Conservation (phyloP, 495 filamentous ascomycete species). For the Terfezia boudieri region DNA sequence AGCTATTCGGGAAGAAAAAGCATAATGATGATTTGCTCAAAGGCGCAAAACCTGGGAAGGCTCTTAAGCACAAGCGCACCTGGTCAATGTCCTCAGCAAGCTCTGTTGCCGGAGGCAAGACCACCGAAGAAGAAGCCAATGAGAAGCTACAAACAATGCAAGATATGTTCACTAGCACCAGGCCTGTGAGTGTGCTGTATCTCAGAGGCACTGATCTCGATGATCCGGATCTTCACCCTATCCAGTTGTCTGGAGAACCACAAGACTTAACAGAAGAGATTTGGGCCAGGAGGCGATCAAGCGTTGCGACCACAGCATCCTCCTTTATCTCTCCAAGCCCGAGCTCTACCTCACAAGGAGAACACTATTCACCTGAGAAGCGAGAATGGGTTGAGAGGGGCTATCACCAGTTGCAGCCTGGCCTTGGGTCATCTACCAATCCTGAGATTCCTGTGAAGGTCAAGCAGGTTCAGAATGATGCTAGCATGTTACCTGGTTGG, state of each 20-base stretch:
- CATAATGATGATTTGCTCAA: slow-evolving; percentile 31
- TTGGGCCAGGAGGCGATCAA: slow-evolving; percentile 18
- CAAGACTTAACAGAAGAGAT: slow-evolving; percentile 27
- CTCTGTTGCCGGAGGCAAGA: slow-evolving; percentile 35
- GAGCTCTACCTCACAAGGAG: slow-evolving; percentile 35
- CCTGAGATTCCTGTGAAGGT: slow-evolving; percentile 12
- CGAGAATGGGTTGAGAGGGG: slow-evolving; percentile 9
- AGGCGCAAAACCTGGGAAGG: slow-evolving; percentile 41
- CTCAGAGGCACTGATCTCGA: slow-evolving; percentile 65
- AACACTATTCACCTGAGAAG: slow-evolving; percentile 12
- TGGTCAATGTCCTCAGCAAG: slow-evolving; percentile 90
- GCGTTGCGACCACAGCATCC: slow-evolving; percentile 26
- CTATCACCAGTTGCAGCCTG: slow-evolving; percentile 8
- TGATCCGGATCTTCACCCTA: slow-evolving; percentile 74
- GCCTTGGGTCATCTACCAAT: slow-evolving; percentile 1
- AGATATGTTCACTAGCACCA: slow-evolving; percentile 89
- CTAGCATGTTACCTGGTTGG: slow-evolving; percentile 41
- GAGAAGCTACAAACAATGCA: slow-evolving; percentile 62
- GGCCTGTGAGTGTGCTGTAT: slow-evolving; percentile 62
- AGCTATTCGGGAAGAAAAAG: slow-evolving; percentile 75
- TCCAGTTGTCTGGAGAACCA: slow-evolving; percentile 47
- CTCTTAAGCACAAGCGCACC: slow-evolving; percentile 72
- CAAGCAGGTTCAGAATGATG: slow-evolving; percentile 19
- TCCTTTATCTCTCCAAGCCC: slow-evolving; percentile 53
- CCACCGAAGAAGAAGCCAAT: slow-evolving; percentile 74